A percentile compares a stretch with the other conserved stretches of the same genome.
phyloP scores from a whole-genome alignment of 1,139 yeast species.

The Hyphopichia pseudoburtonii region DNA sequence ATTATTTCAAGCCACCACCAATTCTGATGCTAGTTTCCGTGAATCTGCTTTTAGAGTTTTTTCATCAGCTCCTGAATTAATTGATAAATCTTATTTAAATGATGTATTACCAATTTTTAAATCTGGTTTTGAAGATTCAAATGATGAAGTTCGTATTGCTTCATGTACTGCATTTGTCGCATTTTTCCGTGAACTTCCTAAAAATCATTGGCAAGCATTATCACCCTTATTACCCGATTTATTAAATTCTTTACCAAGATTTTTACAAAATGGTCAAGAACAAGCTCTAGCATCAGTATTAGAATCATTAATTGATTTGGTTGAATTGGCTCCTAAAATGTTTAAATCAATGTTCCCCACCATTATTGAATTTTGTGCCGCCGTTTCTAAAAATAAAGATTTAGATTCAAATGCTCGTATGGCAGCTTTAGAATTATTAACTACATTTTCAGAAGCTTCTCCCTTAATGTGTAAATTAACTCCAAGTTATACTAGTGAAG shows the following conservation, averaged over 20 bases:
- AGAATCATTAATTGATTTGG: slow-evolving; percentile 85
- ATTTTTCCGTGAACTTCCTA: slow-evolving; percentile 79
- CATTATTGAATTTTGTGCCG: slow-evolving; percentile 78
- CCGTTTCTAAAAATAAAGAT: slow-evolving; percentile 77
- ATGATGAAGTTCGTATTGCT: slow-evolving; percentile 84
- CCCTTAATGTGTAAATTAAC: slow-evolving; percentile 93
- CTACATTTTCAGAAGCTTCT: slow-evolving; percentile 88
- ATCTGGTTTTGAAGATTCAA: slow-evolving; percentile 73
- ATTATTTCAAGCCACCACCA: slow-evolving; percentile 65
- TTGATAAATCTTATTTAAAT: slow-evolving; percentile 57
- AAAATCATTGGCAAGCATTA: slow-evolving; percentile 71
- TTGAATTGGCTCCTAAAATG: slow-evolving; percentile 91
- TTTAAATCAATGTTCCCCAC: slow-evolving; percentile 88
- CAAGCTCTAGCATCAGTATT: slow-evolving; percentile 82
- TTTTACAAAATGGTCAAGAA: slow-evolving; percentile 76
- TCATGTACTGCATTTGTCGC: slow-evolving; percentile 93
- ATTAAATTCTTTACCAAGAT: slow-evolving; percentile 82
- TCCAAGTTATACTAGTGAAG: slow-evolving; percentile 65
- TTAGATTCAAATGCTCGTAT: slow-evolving; percentile 78
- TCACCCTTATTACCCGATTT: slow-evolving; percentile 80
- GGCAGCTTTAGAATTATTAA: slow-evolving; percentile 82
- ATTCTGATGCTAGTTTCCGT: slow-evolving; percentile 68
- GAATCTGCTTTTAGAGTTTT: slow-evolving; percentile 91
- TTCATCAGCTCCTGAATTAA: slow-evolving; percentile 77
- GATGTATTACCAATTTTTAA: slow-evolving; percentile 70